Conservation (phyloP, 2,329 filamentous ascomycete species). For the Emergomyces pasteurianus region DNA sequence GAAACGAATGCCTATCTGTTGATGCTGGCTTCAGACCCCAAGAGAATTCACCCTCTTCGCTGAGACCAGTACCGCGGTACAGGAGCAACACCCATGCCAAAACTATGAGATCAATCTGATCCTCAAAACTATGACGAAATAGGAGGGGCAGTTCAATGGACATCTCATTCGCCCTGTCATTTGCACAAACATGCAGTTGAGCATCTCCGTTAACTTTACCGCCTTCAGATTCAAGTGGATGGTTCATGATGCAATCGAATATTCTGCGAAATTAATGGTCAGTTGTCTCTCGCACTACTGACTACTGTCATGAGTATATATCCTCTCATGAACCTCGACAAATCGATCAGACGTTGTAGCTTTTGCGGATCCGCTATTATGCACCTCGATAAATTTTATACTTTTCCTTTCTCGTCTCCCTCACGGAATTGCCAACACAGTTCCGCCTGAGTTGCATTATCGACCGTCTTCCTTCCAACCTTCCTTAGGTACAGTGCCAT, state of each 20-base stretch:
- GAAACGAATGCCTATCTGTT: neutral
- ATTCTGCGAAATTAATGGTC: neutral
- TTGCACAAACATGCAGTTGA: neutral
- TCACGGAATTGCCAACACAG: neutral
- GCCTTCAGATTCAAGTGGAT: neutral
- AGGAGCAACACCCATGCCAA: slow-evolving; percentile 8
- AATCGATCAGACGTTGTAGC: neutral
- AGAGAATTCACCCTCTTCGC: slow-evolving; percentile 6
- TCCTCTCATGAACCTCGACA: neutral
- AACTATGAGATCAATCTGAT: slow-evolving; percentile 5
- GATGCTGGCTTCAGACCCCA: neutral
- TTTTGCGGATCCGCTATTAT: neutral
- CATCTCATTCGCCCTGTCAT: neutral
- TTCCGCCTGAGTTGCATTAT: neutral
- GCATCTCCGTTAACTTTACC: neutral
- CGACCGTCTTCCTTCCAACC: neutral
- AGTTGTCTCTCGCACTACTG: neutral
- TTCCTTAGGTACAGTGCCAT: neutral
- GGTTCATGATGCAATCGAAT: neutral
- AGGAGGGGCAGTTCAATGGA: neutral
- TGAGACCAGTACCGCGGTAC: slow-evolving; percentile 7
- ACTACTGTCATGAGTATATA: neutral
- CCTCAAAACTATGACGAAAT: neutral
- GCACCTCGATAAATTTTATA: neutral
- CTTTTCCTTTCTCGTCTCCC: neutral